These are phyloP conservation scores for Elongisporangium prolatum DNA, from an alignment of 352 stramenopile genomes.

Conservation along the genomic window DNA sequence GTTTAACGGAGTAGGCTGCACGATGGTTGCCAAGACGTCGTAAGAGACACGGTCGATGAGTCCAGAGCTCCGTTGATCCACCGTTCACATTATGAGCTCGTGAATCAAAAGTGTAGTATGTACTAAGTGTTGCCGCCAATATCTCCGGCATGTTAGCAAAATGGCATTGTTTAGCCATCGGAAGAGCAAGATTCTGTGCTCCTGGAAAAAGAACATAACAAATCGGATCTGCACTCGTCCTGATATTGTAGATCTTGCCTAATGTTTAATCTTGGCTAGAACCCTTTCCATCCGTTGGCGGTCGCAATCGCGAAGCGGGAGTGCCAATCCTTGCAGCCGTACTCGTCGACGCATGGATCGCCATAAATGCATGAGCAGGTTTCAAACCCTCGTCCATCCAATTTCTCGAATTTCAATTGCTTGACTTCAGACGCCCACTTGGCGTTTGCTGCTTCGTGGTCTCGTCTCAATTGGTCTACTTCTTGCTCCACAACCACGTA, in stretches of 20 bases:
- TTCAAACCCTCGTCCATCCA: slow-evolving; percentile 72
- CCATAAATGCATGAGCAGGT: slow-evolving; percentile 87
- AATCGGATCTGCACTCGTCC: too few relatives aligned
- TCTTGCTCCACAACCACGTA: slow-evolving; percentile 84
- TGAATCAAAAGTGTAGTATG: too few relatives aligned
- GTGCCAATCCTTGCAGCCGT: slow-evolving; percentile 88
- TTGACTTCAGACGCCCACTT: slow-evolving; percentile 34
- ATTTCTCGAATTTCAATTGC: slow-evolving; percentile 24
- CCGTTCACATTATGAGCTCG: too few relatives aligned
- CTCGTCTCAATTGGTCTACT: slow-evolving; percentile 53
- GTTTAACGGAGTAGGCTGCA: slow-evolving; percentile 17
- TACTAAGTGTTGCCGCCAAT: too few relatives aligned
- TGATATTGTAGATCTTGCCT: too few relatives aligned
- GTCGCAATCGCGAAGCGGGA: slow-evolving; percentile 77
- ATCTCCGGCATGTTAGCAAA: too few relatives aligned
- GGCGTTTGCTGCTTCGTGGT: slow-evolving; percentile 59
- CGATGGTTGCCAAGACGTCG: slow-evolving; percentile 8
- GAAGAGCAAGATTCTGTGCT: too few relatives aligned
- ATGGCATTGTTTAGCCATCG: too few relatives aligned
- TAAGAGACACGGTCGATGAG: too few relatives aligned
- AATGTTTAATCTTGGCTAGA: slow-evolving; percentile 35
- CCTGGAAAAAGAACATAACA: too few relatives aligned
- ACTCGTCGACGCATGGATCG: slow-evolving; percentile 89
- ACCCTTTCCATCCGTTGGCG: slow-evolving; percentile 88
- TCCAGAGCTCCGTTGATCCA: too few relatives aligned